Evolutionary conservation across 345 rosid species (phyloP), one percentile per base, ranked within the genome.

Genomic region (Gossypium rotundifolium): DNA sequence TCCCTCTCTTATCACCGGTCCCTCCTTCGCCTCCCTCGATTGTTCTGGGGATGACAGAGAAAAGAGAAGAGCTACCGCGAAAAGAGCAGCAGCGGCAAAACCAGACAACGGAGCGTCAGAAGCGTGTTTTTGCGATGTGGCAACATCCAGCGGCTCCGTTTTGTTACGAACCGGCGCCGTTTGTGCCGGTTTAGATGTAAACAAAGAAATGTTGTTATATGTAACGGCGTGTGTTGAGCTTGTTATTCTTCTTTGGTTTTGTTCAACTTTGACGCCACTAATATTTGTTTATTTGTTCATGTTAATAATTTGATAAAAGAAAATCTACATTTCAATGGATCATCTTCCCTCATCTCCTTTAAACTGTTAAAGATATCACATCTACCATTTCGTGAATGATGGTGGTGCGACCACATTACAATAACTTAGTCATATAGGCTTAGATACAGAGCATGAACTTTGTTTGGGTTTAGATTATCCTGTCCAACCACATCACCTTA

Each of bases 121-220:
- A 82, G 79, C 68, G 78, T 69, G 92, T 84, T 64, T 89, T 88
- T 72, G 83, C 87, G 85, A 89, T 82, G 76, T 94, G 98, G 98
- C 93, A 94, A 79, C 97, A 94, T 73, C 98, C 98, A 16, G 97
- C 98, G 33, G 92, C 92, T 44, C 93, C 98, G 23, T 86, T 94
- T 68, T 79, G 80, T 67, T 83, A 81, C 81, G 92, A 90, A 42
- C 54, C 88, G 67, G 66, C 89, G 70, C 70, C 81, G 71, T 82
- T 83, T 14, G 80, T 76, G 72, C 88, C 88, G 11, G 75, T 91
- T 48, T 89, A 81, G 84, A 72, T 45, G 11, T 49, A 63, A 54
- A 1, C 2, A n/a, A 23, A 10, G 14, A n/a, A 17, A 62, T 23
- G 20, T 52, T 53, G 68, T 53, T 75, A 51, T 82, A 79, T 78